These are phyloP conservation scores for Yamadazyma epiphylla DNA, from an alignment of 1,139 yeast species.

Conservation along the genomic window DNA sequence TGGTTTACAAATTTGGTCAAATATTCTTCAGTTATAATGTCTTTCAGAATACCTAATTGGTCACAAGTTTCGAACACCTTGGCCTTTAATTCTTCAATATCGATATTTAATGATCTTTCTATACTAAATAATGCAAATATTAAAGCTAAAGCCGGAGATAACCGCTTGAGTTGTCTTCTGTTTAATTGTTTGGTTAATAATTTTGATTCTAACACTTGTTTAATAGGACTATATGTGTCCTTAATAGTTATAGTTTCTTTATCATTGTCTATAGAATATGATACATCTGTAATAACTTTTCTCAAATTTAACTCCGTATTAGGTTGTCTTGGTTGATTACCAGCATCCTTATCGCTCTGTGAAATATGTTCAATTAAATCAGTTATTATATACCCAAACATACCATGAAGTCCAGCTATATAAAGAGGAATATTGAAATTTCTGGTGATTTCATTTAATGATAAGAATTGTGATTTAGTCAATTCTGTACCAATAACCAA, in stretches of 20 bases:
- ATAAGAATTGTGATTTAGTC: constrained; percentile 32
- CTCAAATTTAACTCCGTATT: constrained; percentile 45
- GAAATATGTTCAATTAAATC: constrained; percentile 70
- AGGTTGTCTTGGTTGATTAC: constrained; percentile 47
- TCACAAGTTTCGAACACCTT: constrained; percentile 22
- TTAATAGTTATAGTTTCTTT: constrained; percentile 54
- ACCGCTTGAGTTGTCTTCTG: constrained; percentile 53
- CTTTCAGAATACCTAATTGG: constrained; percentile 32
- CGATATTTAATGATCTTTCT: constrained; percentile 22
- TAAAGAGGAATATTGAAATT: constrained; percentile 59
- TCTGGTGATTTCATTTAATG: constrained; percentile 55
- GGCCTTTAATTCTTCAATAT: constrained; percentile 28
- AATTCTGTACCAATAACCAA: constrained; percentile 76
- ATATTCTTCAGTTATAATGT: constrained; percentile 35
- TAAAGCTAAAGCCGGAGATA: constrained; percentile 61
- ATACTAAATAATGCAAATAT: constrained; percentile 52
- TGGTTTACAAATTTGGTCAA: constrained; percentile 43
- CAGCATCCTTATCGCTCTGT: constrained; percentile 35
- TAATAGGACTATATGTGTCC: constrained; percentile 46
- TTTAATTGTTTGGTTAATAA: constrained; percentile 43
- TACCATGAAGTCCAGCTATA: constrained; percentile 67
- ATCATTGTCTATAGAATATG: constrained; percentile 20
- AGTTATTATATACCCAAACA: constrained; percentile 77
- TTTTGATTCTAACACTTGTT: constrained; percentile 29
- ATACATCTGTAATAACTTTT: constrained; percentile 51